phyloP scores from a whole-genome alignment of 2,329 filamentous ascomycete genomes.

The Chrysosporium queenslandicum region DNA sequence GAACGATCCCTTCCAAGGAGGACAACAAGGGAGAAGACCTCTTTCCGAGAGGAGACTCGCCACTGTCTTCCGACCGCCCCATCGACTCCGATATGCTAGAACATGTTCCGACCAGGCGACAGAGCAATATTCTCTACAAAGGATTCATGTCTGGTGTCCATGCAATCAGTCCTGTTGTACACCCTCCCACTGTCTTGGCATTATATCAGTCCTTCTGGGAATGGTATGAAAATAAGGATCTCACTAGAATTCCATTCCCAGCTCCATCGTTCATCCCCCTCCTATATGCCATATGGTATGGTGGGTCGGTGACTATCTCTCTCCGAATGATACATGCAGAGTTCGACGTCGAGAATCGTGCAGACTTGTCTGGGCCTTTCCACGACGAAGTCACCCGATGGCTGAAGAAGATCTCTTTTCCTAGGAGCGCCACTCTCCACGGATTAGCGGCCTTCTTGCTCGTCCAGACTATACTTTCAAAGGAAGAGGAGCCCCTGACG shows the following conservation, averaged over 20 bases:
- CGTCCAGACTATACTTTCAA: slow-evolving; percentile 38
- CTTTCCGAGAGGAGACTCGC: slow-evolving; percentile 25
- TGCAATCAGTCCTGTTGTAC: slow-evolving; percentile 37
- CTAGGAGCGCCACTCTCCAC: slow-evolving; percentile 37
- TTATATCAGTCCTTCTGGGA: slow-evolving; percentile 39
- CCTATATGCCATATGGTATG: slow-evolving; percentile 41
- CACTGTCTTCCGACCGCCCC: slow-evolving; percentile 26
- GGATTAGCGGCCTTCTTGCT: slow-evolving; percentile 40
- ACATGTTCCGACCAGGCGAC: slow-evolving; percentile 34
- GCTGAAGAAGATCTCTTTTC: slow-evolving; percentile 37
- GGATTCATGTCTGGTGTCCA: slow-evolving; percentile 41
- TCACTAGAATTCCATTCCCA: slow-evolving; percentile 30
- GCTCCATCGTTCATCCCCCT: slow-evolving; percentile 37
- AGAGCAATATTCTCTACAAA: slow-evolving; percentile 40
- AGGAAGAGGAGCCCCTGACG: slow-evolving; percentile 42
- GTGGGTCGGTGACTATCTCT: slow-evolving; percentile 39
- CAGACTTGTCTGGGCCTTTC: slow-evolving; percentile 30
- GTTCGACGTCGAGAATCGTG: slow-evolving; percentile 30
- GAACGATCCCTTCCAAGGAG: background rate
- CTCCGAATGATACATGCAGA: slow-evolving; percentile 34
- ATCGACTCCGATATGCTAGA: slow-evolving; percentile 35
- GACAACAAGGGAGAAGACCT: slow-evolving; percentile 2
- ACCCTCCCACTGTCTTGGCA: slow-evolving; percentile 35
- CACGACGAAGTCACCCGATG: slow-evolving; percentile 37
- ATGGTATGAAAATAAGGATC: slow-evolving; percentile 35